Conservation (phyloP, 2,329 filamentous ascomycete species). For the Sordariomycetes sp. region DNA sequence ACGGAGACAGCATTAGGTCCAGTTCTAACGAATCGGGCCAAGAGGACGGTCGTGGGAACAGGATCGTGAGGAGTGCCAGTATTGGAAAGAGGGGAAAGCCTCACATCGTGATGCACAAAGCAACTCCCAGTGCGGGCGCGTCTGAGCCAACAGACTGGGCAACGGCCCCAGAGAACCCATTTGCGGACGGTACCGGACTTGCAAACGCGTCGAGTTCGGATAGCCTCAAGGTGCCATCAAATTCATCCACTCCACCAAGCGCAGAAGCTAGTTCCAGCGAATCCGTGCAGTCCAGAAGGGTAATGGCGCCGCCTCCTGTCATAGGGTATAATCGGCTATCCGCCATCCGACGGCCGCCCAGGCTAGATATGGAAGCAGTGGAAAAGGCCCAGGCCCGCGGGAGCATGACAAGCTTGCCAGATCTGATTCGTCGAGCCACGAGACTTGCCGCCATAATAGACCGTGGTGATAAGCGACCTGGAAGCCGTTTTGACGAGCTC, state of each 20-base stretch:
- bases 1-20: slow-evolving; percentile 19
- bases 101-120: slow-evolving; percentile 33
- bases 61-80: slow-evolving; percentile 47
- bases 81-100: slow-evolving; percentile 47
- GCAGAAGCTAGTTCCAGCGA: slow-evolving; percentile 12
- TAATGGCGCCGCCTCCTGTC: slow-evolving; percentile 13
- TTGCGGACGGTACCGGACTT: slow-evolving; percentile 30
- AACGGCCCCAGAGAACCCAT: slow-evolving; percentile 21
- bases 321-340: slow-evolving; percentile 31
- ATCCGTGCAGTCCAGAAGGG: slow-evolving; percentile 16
- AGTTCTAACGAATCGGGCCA: background rate
- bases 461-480: slow-evolving; percentile 50
- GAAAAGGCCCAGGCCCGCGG: slow-evolving; percentile 53
- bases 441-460: slow-evolving; percentile 79
- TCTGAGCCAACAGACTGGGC: slow-evolving; percentile 18
- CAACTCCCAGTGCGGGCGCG: slow-evolving; percentile 3
- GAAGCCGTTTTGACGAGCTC: slow-evolving; percentile 42
- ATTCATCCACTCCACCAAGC: slow-evolving; percentile 1
- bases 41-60: slow-evolving; percentile 35
- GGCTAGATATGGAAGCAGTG: slow-evolving; percentile 69
- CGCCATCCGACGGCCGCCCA: slow-evolving; percentile 52
- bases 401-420: slow-evolving; percentile 82
- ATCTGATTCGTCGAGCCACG: slow-evolving; percentile 81
- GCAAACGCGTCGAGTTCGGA: slow-evolving; percentile 11
- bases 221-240: background rate